Evolutionary conservation across 805 yeast species (phyloP).

Genomic region (Cyberlindnera bimundalis): DNA sequence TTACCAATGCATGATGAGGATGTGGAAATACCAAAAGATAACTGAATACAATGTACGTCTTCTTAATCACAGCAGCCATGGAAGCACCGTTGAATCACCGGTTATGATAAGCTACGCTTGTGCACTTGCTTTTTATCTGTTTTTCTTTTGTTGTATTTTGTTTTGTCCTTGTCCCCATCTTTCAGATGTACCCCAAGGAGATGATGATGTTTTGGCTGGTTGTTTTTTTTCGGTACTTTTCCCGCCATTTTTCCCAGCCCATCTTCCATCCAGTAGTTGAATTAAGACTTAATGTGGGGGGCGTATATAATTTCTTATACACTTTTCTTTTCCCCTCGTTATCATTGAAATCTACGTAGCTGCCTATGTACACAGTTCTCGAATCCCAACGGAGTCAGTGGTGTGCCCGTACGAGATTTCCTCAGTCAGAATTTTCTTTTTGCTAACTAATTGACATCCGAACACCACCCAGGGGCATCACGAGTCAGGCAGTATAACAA

Average conservation of each 20-base stretch:
- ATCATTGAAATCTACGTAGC: no score
- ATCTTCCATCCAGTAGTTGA: conserved; percentile 7
- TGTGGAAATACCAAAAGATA: not conserved
- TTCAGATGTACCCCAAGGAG: no score
- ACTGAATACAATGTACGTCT: not conserved
- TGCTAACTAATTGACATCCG: conserved; percentile 5
- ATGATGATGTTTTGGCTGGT: conserved; percentile 9
- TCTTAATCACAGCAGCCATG: not conserved
- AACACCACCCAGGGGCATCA: conserved; percentile 2
- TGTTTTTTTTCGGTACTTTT: not conserved
- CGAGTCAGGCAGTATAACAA: not conserved
- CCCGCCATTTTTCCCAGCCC: conserved; percentile 8
- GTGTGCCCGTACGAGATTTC: conserved; percentile 1
- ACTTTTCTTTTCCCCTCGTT: conserved; percentile 1
- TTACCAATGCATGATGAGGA: conserved; percentile 8
- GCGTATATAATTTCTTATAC: not conserved
- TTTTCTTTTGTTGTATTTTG: not conserved
- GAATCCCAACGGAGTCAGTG: conserved; percentile 1
- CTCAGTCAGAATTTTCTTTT: conserved; percentile 4
- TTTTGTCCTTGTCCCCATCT: not conserved
- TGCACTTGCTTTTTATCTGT: conserved; percentile 1
- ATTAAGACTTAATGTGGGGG: conserved; percentile 1
- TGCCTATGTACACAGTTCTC: no score
- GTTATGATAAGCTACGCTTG: conserved; percentile 7
- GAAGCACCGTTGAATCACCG: conserved; percentile 3